Evolutionary conservation across 306 rosid species (phyloP).

Genomic region (Gynostemma pentaphyllum): DNA sequence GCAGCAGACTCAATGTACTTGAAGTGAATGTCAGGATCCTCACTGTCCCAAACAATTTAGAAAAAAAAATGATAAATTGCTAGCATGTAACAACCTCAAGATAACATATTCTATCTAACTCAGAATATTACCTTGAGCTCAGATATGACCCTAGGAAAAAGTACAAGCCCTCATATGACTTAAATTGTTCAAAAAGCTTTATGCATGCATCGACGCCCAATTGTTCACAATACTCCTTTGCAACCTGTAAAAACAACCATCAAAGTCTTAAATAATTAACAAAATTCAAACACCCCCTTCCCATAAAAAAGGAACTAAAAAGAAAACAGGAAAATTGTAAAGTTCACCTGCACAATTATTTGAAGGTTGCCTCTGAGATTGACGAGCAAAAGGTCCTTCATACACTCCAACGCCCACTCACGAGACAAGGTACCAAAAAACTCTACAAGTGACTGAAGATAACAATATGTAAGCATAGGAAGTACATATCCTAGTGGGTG

Average conservation of each 20-base stretch:
- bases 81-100: slow-evolving; percentile 1
- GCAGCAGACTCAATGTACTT: slow-evolving; percentile 99
- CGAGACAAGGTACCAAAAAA: slow-evolving; percentile 87
- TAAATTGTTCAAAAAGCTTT: slow-evolving; percentile 93
- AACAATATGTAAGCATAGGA: slow-evolving; percentile 17
- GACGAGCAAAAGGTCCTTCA: slow-evolving; percentile 96
- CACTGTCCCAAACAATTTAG: slow-evolving; percentile 46
- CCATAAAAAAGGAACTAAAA: not conserved
- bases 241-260: slow-evolving; percentile 46
- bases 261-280: not conserved
- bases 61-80: not conserved
- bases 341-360: slow-evolving; percentile 86
- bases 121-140: slow-evolving; percentile 69
- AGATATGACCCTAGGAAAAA: slow-evolving; percentile 93
- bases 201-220: slow-evolving; percentile 89
- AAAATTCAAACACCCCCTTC: not conserved
- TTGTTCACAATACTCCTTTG: slow-evolving; percentile 97
- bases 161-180: slow-evolving; percentile 93
- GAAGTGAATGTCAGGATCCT: slow-evolving; percentile 99
- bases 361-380: slow-evolving; percentile 97
- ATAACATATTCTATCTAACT: not conserved
- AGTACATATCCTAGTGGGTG: not conserved
- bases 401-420: slow-evolving; percentile 98
- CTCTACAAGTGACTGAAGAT: slow-evolving; percentile 81
- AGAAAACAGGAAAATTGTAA: not conserved